Evolutionary conservation across 148 eudicot species (phyloP).

Genomic region (Persicaria maculosa): DNA sequence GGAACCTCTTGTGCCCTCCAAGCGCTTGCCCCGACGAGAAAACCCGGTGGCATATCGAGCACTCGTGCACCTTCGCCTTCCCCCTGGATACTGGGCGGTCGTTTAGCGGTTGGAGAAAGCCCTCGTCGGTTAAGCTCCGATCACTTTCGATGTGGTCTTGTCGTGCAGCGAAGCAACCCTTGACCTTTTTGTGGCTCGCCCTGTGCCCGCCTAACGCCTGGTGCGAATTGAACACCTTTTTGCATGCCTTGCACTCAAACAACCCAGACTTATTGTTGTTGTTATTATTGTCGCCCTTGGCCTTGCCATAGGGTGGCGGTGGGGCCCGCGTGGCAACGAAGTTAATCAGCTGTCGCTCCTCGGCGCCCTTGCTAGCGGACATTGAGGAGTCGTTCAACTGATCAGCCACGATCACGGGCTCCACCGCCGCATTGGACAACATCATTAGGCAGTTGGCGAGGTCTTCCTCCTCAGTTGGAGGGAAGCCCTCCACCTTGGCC

Average conservation of each 20-base stretch:
- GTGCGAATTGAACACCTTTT: conserved; percentile 5
- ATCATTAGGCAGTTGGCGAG: conserved; percentile 49
- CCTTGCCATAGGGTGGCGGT: background rate
- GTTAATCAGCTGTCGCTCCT: background rate
- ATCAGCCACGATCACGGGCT: conserved; percentile 7
- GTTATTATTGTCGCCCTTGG: background rate
- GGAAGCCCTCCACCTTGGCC: conserved; percentile 35
- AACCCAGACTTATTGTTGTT: conserved; percentile 18
- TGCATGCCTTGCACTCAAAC: conserved; percentile 12
- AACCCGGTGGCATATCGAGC: conserved; percentile 66
- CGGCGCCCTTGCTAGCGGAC: conserved; percentile 22
- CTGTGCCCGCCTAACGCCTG: conserved; percentile 11
- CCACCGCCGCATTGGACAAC: conserved; percentile 39
- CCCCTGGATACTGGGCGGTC: conserved; percentile 19
- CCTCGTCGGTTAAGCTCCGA: conserved; percentile 11
- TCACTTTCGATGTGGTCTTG: conserved; percentile 17
- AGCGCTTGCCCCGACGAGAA: conserved; percentile 86
- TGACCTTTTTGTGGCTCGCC: conserved; percentile 10
- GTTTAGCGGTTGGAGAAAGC: background rate
- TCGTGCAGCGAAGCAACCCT: conserved; percentile 32
- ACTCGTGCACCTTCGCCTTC: conserved; percentile 70
- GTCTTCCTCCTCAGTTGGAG: conserved; percentile 21
- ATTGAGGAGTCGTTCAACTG: conserved; percentile 27
- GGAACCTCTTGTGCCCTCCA: conserved; percentile 93
- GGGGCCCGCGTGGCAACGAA: conserved; percentile 3